These are phyloP conservation scores for Candida quercuum DNA, from an alignment of 805 yeast species.

Conservation along the genomic window DNA sequence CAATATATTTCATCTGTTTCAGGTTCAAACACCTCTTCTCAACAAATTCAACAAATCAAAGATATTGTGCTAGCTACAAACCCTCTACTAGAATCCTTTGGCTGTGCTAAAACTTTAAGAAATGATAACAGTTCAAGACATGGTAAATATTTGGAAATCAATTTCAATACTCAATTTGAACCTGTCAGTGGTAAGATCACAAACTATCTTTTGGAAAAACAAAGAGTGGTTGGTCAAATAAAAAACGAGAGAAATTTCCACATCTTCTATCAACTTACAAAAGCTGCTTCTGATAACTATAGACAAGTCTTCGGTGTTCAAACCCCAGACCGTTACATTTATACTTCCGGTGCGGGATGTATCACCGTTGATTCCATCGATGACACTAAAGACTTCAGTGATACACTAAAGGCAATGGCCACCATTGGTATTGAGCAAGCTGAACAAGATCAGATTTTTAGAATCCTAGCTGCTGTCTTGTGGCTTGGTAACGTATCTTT, in stretches of 20 bases:
- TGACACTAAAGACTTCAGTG: conserved; percentile 73
- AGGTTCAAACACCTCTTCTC: conserved; percentile 55
- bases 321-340: conserved; percentile 86
- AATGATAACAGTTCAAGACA: conserved; percentile 89
- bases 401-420: conserved; percentile 81
- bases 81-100: conserved; percentile 85
- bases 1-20: conserved; percentile 91
- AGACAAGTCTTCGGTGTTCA: conserved; percentile 86
- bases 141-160: conserved; percentile 90
- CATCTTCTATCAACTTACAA: conserved; percentile 92
- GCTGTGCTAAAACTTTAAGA: conserved; percentile 89
- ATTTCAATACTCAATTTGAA: conserved; percentile 73
- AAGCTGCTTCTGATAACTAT: conserved; percentile 80
- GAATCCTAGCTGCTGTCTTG: conserved; percentile 74
- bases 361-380: conserved; percentile 82
- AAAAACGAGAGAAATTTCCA: conserved; percentile 93
- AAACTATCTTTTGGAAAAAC: conserved; percentile 89
- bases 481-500: conserved; percentile 96
- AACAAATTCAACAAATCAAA: conserved; percentile 78
- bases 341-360: conserved; percentile 84
- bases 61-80: conserved; percentile 98
- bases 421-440: conserved; percentile 75
- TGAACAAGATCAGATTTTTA: conserved; percentile 89
- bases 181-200: conserved; percentile 96
- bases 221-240: conserved; percentile 94